Conservation (phyloP, 306 rosid species). For the Cicer bijugum region DNA sequence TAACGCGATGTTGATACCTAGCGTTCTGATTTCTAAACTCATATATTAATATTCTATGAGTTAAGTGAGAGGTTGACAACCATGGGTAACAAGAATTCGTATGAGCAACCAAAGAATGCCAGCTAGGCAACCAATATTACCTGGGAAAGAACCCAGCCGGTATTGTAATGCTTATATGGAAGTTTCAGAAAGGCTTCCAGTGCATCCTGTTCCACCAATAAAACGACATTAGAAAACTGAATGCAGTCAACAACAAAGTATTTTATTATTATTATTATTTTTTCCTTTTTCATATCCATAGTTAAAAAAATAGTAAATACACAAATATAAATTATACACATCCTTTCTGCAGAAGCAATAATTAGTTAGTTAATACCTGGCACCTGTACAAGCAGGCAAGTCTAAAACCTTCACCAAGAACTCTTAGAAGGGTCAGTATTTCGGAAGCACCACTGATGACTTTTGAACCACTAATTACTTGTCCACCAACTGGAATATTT, state of each 20-base stretch:
- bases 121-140: slow-evolving; percentile 51
- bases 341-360: slow-evolving; percentile 30
- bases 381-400: slow-evolving; percentile 86
- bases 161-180: slow-evolving; percentile 87
- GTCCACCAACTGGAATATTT: slow-evolving; percentile 55
- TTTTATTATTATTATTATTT: slow-evolving; percentile 30
- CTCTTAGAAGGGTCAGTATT: slow-evolving; percentile 78
- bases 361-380: slow-evolving; percentile 66
- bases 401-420: slow-evolving; percentile 88
- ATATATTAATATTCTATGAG: not conserved
- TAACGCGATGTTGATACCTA: not conserved
- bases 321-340: slow-evolving; percentile 9
- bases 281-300: slow-evolving; percentile 4
- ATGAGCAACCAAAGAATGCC: slow-evolving; percentile 21
- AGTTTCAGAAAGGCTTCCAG: slow-evolving; percentile 81
- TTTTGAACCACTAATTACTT: slow-evolving; percentile 60
- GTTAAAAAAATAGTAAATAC: slow-evolving; percentile 26
- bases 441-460: slow-evolving; percentile 69
- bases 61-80: slow-evolving; percentile 1
- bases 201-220: slow-evolving; percentile 74
- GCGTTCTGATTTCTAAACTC: not conserved
- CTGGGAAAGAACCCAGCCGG: slow-evolving; percentile 99
- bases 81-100: slow-evolving; percentile 24
- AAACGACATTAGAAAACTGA: slow-evolving; percentile 42
- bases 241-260: slow-evolving; percentile 39